Percentiles rank a stretch among this genome's conserved stretches.
Evolutionary conservation across 176 grass and related monocot genomes (phyloP).

Genomic region (Musa beccarii): DNA sequence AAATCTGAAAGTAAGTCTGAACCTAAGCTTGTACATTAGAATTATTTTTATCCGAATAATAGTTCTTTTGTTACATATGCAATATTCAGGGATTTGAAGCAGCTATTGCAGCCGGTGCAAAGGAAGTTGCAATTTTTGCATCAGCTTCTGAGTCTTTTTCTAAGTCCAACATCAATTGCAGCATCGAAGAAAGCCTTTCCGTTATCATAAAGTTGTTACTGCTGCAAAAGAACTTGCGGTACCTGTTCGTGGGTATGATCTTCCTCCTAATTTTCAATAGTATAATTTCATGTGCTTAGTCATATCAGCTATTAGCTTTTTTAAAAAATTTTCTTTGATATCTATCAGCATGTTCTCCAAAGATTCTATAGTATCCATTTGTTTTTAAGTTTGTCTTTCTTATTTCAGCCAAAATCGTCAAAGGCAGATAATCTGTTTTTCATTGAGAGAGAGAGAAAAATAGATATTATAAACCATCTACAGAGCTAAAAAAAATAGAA

Average conservation of each 20-base stretch:
- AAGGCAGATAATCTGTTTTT: no score
- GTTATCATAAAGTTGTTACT: constrained; percentile 68
- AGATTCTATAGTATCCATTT: not conserved
- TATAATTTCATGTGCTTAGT: not conserved
- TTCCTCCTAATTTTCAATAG: not conserved
- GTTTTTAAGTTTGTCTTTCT: not conserved
- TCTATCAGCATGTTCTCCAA: not conserved
- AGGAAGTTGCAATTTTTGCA: constrained; percentile 84
- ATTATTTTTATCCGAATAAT: not conserved
- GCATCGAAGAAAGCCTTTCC: constrained; percentile 73
- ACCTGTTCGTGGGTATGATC: constrained; percentile 71
- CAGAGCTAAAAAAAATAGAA: no score
- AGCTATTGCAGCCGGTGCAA: constrained; percentile 72
- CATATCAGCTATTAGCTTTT: constrained; percentile 4
- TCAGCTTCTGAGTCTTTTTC: constrained; percentile 97
- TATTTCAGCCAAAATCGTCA: not conserved
- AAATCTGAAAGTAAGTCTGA: constrained; percentile 61
- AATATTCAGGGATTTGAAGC: constrained; percentile 74
- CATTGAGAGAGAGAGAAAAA: no score
- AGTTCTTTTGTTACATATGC: not conserved
- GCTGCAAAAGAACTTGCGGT: constrained; percentile 59
- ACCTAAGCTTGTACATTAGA: not conserved
- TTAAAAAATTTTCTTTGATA: no score
- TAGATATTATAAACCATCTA: no score
- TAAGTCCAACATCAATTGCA: constrained; percentile 88